A percentile compares a stretch with the other conserved stretches of the same genome.
phyloP scores from a whole-genome alignment of 805 yeast genomes.

The Candida nonsorbophila region DNA sequence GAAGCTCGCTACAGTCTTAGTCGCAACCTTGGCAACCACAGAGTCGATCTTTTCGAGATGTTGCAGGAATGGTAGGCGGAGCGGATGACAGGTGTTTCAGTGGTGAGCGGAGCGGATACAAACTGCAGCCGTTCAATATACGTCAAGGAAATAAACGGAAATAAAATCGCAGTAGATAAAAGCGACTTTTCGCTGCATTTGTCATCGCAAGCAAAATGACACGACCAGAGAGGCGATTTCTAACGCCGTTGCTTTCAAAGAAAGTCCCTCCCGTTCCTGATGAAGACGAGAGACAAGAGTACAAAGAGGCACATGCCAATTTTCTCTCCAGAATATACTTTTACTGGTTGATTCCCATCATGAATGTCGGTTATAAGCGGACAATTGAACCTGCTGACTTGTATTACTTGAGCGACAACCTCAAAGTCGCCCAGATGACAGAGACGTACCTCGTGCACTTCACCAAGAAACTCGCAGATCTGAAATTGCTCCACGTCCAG shows the following conservation, averaged over 20 bases:
- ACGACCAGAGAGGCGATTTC: slow-evolving; percentile 42
- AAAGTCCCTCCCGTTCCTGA: slow-evolving; percentile 44
- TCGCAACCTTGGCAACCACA: slow-evolving; percentile 32
- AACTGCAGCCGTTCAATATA: too few relatives aligned
- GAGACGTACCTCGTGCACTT: slow-evolving; percentile 3
- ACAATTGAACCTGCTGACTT: slow-evolving; percentile 57
- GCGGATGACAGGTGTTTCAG: too few relatives aligned
- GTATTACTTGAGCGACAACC: slow-evolving; percentile 22
- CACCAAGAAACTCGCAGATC: neutral
- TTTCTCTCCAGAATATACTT: slow-evolving; percentile 33
- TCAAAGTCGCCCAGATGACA: slow-evolving; percentile 19
- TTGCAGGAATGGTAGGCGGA: slow-evolving; percentile 64
- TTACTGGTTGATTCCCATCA: slow-evolving; percentile 58
- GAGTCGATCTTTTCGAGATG: slow-evolving; percentile 71
- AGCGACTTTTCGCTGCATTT: too few relatives aligned
- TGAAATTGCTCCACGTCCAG: slow-evolving; percentile 1
- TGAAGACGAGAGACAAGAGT: slow-evolving; percentile 41
- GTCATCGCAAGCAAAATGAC: too few relatives aligned
- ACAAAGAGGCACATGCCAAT: slow-evolving; percentile 18
- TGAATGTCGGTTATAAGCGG: slow-evolving; percentile 60
- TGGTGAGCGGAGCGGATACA: too few relatives aligned
- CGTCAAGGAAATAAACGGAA: too few relatives aligned
- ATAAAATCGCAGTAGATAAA: too few relatives aligned
- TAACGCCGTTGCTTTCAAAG: slow-evolving; percentile 41
- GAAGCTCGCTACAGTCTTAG: slow-evolving; percentile 45